Evolutionary conservation across 2,329 filamentous ascomycete species (phyloP), one percentile per base, ranked within the genome.

Genomic region (Dactylella cylindrospora): DNA sequence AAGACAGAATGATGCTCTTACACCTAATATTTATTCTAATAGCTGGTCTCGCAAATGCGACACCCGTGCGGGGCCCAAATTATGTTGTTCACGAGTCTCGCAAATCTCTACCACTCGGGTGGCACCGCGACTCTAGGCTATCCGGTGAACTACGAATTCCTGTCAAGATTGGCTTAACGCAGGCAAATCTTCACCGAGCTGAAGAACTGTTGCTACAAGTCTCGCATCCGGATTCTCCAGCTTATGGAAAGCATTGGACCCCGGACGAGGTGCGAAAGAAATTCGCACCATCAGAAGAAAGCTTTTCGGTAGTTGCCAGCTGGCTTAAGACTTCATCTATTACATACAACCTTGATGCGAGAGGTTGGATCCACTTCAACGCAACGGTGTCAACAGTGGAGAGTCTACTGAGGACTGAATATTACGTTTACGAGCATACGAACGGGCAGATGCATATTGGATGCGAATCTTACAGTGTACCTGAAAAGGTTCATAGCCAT

Each of bases 191-290:
- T n/a, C 71, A 78, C 45, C 71, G 71, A 29, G 76, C 72, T 3
- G 76, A 77, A 55, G 74, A 74, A 39, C 74, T 74, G 33, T 69
- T 78, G 8, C 68, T 73, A 20, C 71, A 75, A 13, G 75, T 78
- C 12, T 70, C 76, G 1, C 71, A 79, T 65, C 77, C 77, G 2
- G 65, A 67, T 8, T 78, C 76, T 5, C 66, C 72, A 12, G 72
- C 73, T 26, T 79, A 78, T 65, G 76, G 77, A 47, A 73, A 74
- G 53, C 76, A 79, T 70, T 78, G 76, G 74, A 73, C 74, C 4
- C 66, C 72, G 1, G 70, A 75, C 19, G 70, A 77, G 66, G 69
- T 79, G 2, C 70, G 73, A 6, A 71, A 74, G 8, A 74, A 72
- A 44, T 79, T 78, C 69, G 72, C 75, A 6, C 74, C 75, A 5